Evolutionary conservation across 192 early-diverging fungal genomes (phyloP).

Genomic region (Backusella sp.): DNA sequence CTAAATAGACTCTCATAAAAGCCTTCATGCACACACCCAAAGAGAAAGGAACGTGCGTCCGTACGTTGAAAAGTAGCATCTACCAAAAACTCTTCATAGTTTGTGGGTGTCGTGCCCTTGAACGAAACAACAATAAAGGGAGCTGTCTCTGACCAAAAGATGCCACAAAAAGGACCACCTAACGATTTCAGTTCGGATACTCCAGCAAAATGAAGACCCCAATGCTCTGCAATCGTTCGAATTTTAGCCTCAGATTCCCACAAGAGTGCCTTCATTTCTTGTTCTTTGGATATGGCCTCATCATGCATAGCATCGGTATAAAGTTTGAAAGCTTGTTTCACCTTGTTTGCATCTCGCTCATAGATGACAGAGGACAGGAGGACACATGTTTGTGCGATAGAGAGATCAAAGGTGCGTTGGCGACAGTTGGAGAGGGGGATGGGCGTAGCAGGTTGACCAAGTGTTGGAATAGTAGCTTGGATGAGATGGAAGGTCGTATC

Average conservation of each 20-base stretch:
- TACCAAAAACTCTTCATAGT: slow-evolving; percentile 45
- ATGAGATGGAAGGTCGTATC: slow-evolving; percentile 2
- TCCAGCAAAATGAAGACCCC: slow-evolving; percentile 42
- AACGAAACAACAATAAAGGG: slow-evolving; percentile 44
- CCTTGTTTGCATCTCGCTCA: slow-evolving; percentile 41
- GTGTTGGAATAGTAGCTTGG: slow-evolving; percentile 13
- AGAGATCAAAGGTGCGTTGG: slow-evolving; percentile 28
- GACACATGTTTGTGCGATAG: slow-evolving; percentile 36
- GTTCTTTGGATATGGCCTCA: background rate
- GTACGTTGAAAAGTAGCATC: slow-evolving; percentile 45
- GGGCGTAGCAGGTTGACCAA: slow-evolving; percentile 8
- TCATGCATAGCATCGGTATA: background rate
- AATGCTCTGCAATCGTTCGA: slow-evolving; percentile 23
- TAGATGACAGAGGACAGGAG: slow-evolving; percentile 45
- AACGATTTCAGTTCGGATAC: slow-evolving; percentile 48
- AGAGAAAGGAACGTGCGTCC: slow-evolving; percentile 44
- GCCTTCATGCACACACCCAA: slow-evolving; percentile 51
- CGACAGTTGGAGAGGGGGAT: background rate
- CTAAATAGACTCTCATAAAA: slow-evolving; percentile 52
- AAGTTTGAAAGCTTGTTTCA: slow-evolving; percentile 33
- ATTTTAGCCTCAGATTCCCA: slow-evolving; percentile 36
- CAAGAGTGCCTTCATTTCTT: slow-evolving; percentile 25
- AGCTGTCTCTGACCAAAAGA: slow-evolving; percentile 42
- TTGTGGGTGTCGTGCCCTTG: slow-evolving; percentile 47
- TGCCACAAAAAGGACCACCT: slow-evolving; percentile 48